These are phyloP conservation scores for Dactylorhiza incarnata DNA, from an alignment of 106 monocot species.

Conservation along the genomic window DNA sequence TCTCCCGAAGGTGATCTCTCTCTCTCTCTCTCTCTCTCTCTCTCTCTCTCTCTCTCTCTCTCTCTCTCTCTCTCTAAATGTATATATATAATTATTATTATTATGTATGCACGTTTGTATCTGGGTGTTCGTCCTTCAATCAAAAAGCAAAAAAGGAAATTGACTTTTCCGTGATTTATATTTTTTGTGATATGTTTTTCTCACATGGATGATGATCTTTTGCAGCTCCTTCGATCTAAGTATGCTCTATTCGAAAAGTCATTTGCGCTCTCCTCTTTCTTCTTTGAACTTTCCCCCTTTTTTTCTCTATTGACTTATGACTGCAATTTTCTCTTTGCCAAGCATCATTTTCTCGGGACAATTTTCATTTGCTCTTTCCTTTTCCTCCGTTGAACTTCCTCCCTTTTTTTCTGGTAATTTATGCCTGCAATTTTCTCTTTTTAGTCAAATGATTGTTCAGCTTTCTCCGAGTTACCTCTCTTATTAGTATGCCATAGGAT, in stretches of 20 bases:
- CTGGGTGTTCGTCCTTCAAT: not conserved
- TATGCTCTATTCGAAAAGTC: not conserved
- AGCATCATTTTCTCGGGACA: not conserved
- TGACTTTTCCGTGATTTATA: not conserved
- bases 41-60: not conserved
- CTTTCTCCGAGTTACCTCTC: not conserved
- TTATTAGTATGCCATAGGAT: too few species aligned
- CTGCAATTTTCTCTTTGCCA: not conserved
- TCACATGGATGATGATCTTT: not conserved
- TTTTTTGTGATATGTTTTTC: not conserved
- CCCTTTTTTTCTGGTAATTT: not conserved
- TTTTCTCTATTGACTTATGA: too few species aligned
- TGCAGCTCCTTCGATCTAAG: not conserved
- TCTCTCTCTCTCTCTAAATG: not conserved
- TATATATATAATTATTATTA: too few species aligned
- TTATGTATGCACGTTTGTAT: not conserved
- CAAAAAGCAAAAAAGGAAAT: not conserved
- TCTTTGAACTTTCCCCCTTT: too few species aligned
- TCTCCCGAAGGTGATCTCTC: slow-evolving; percentile 35
- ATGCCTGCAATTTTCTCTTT: not conserved
- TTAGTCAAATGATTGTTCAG: not conserved
- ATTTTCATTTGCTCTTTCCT: not conserved
- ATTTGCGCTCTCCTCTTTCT: too few species aligned
- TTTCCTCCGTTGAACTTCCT: not conserved
- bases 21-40: slow-evolving; percentile 2